Base-by-base conservation (phyloP, 306 rosid species). In the Gleditsia sinensis region DNA sequence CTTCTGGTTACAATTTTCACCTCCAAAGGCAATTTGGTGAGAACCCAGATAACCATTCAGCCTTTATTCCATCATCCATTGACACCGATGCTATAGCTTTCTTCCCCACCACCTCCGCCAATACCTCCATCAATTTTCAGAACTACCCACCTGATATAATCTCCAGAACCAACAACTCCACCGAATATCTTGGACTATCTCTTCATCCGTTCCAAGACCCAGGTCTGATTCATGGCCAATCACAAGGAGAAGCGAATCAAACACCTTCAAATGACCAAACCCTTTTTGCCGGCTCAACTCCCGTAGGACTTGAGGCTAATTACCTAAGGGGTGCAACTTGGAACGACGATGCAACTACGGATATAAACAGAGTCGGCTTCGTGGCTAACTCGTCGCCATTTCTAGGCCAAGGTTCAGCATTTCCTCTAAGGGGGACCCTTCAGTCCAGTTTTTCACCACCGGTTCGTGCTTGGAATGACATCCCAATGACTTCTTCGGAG, bases 401-500 rank as follows among this genome's bases (percentile, higher is more conserved):
- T 80, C 78, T 89, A 10, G 88, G 90, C 71, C 89, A 79, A 68
- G 83, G 87, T 78, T 67, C 86, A 17, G 62, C 84, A 20, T 82
- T 77, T 83, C 51, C 88, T 75, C 88, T 87, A 64, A 89, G 97
- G 97, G 97, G 90, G 81, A 85, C 98, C 93, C 96, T 93, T 90
- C 98, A 93, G 96, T 89, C 96, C 96, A 93, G 93, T 90, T 90
- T 85, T 74, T 50, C 90, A 56, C 86, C 85, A 1, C 83, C 89
- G 4, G 32, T 77, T 80, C 86, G 90, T 33, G 83, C 84, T 54
- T 89, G 98, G 98, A 82, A 77, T 37, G 88, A 84, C 56, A 80
- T 83, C 60, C 83, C 88, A 7, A 86, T 84, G 63, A 65, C 89
- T 42, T 51, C 90, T 0, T 43, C 77, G 0, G 85, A 83, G 21